Percentiles rank a stretch among this genome's conserved stretches.
These are phyloP conservation scores for Dioscorea alata DNA, from an alignment of 106 monocot species.

Conservation along the genomic window DNA sequence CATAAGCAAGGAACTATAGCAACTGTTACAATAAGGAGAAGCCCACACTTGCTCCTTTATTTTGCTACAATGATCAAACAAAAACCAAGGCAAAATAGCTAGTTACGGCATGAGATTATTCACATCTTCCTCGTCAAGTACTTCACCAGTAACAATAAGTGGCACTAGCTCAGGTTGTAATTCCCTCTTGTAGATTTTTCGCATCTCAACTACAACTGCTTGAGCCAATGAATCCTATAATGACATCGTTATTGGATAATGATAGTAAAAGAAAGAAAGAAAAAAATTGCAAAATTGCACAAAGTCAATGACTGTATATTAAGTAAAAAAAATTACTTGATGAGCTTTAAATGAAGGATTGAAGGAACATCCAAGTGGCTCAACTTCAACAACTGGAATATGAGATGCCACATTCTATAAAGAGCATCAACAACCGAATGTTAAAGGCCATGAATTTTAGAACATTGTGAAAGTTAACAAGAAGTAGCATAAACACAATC, in stretches of 20 bases:
- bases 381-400: slow-evolving; percentile 96
- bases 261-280: too few relatives aligned
- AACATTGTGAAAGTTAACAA: too few relatives aligned
- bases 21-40: too few relatives aligned
- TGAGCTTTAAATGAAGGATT: slow-evolving; percentile 97
- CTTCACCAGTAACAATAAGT: slow-evolving; percentile 49
- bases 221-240: slow-evolving; percentile 83
- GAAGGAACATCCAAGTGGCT: slow-evolving; percentile 83
- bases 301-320: not conserved
- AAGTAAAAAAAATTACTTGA: slow-evolving; percentile 44
- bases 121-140: slow-evolving; percentile 73
- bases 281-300: not conserved
- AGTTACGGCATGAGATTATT: slow-evolving; percentile 7
- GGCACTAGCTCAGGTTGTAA: slow-evolving; percentile 76
- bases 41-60: too few relatives aligned
- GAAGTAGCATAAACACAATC: too few relatives aligned
- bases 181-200: slow-evolving; percentile 66
- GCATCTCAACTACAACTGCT: slow-evolving; percentile 95
- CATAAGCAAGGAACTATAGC: too few relatives aligned
- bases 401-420: slow-evolving; percentile 35
- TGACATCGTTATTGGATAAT: not conserved
- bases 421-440: not conserved
- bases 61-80: too few relatives aligned
- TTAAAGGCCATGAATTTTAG: too few relatives aligned
- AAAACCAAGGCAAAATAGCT: too few relatives aligned